phyloP scores from a whole-genome alignment of 2,329 filamentous ascomycete species.

The Capronia coronata region DNA sequence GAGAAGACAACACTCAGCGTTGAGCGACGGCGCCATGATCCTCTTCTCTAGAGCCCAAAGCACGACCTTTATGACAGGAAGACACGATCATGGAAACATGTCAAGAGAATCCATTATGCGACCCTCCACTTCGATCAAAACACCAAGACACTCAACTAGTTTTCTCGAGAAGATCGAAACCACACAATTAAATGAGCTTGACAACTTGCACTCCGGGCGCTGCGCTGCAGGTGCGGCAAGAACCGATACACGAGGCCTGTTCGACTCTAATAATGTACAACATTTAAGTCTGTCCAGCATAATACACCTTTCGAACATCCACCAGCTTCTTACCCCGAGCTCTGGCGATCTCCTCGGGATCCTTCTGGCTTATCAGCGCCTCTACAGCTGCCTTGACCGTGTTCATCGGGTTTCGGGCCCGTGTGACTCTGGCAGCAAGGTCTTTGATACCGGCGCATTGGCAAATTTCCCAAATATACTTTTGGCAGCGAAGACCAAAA shows the following conservation, averaged over 20 bases:
- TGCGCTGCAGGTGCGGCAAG: not conserved
- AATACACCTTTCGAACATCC: slow-evolving; percentile 95
- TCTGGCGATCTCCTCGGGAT: slow-evolving; percentile 83
- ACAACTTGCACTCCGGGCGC: too few relatives aligned
- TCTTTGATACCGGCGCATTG: slow-evolving; percentile 80
- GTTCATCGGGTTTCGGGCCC: slow-evolving; percentile 95
- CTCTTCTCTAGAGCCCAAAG: not conserved
- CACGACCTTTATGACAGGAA: not conserved
- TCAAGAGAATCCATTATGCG: not conserved
- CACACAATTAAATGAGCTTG: not conserved
- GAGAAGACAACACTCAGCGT: not conserved
- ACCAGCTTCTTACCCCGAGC: slow-evolving; percentile 92
- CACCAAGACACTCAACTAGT: not conserved
- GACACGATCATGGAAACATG: not conserved
- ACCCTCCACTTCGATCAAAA: not conserved
- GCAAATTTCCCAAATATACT: slow-evolving; percentile 91
- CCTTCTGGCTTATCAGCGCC: slow-evolving; percentile 72
- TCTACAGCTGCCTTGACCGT: slow-evolving; percentile 85
- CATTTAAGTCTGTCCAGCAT: slow-evolving; percentile 64
- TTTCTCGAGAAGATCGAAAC: not conserved
- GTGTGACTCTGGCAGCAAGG: slow-evolving; percentile 72
- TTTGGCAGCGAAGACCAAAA: slow-evolving; percentile 86
- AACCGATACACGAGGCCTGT: not conserved
- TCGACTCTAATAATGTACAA: not conserved
- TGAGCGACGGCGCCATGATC: not conserved